phyloP scores from a whole-genome alignment of 1,139 yeast genomes.

The Blastobotrys indianensis region DNA sequence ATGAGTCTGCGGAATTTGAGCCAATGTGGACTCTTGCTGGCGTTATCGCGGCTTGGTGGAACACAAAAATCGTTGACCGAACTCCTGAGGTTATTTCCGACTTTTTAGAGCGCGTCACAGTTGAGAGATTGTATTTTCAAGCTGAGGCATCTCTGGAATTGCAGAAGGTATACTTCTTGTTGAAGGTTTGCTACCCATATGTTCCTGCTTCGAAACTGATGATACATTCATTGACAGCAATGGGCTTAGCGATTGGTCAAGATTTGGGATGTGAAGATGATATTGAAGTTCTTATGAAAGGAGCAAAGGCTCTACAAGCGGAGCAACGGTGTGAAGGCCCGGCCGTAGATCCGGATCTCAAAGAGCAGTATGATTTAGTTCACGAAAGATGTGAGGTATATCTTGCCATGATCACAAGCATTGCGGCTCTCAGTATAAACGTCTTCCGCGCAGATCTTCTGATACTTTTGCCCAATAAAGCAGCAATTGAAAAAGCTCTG shows the following conservation, averaged over 20 bases:
- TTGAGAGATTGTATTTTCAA: constrained; percentile 7
- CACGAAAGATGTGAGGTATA: background rate
- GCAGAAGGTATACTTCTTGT: constrained; percentile 1
- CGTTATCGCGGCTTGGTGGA: constrained; percentile 7
- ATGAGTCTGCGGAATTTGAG: constrained; percentile 1
- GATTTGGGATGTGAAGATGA: constrained; percentile 6
- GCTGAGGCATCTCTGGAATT: constrained; percentile 8
- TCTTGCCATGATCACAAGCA: background rate
- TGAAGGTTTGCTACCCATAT: constrained; percentile 6
- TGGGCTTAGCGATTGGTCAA: background rate
- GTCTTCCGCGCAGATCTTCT: background rate
- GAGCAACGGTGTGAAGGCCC: no score
- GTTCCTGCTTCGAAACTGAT: constrained; percentile 8
- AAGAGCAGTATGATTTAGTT: no score
- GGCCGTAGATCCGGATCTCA: no score
- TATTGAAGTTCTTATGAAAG: background rate
- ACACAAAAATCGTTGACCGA: background rate
- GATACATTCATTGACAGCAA: background rate
- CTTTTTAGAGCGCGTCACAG: constrained; percentile 7
- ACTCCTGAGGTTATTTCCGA: background rate
- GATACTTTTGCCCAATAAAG: background rate
- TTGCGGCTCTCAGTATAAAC: background rate
- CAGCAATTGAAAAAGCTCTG: background rate
- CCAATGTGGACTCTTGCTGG: constrained; percentile 8
- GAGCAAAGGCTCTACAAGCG: no score